Evolutionary conservation across 2,329 filamentous ascomycete genomes (phyloP), one percentile per base, ranked within the genome.

Genomic region (Venturia effusa): DNA sequence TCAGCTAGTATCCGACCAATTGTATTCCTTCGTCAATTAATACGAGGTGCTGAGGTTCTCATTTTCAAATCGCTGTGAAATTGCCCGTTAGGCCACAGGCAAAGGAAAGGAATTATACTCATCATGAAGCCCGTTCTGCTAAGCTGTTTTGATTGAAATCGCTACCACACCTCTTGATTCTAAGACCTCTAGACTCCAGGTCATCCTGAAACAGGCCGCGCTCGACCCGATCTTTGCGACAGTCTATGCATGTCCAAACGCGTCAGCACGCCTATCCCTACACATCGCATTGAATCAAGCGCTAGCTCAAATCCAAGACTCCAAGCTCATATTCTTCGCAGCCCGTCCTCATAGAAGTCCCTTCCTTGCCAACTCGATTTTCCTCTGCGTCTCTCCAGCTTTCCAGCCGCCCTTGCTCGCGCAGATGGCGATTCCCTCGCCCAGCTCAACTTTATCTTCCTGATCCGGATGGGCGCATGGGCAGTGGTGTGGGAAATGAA

Each of bases 401-500:
- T 85, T 86, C 77, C 87, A 92, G 0, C 90, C 89, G 1, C 89
- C 88, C 71, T 86, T 90, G 55, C 86, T 90, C 0, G 88, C 80
- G 71, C 90, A 94, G 59, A 92, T 79, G 48, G 88, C 83, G 68
- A 85, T 84, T 0, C 89, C 89, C 4, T 92, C 88, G 5, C 81
- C 84, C 78, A 90, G 75, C 85, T 90, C 81, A 75, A 86, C 72
- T 81, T 90, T 77, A 76, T 87, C 70, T 77, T 90, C 74, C 77
- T 86, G 71, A 78, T 81, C 66, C 69, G 82, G 74, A 81, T 89
- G 96, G 1, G 91, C 82, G 77, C 94, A 99, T 34, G 94, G 94
- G 76, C 94, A 99, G 77, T 99, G 94, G 74, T 97, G 93, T 1
- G 94, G 92, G 78, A 96, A 94, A 74, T 95, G 88, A 7, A 99